A percentile compares a stretch with the other conserved stretches of the same genome.
Evolutionary conservation across 2,329 filamentous ascomycete species (phyloP).

Genomic region (Colletotrichum agaves): DNA sequence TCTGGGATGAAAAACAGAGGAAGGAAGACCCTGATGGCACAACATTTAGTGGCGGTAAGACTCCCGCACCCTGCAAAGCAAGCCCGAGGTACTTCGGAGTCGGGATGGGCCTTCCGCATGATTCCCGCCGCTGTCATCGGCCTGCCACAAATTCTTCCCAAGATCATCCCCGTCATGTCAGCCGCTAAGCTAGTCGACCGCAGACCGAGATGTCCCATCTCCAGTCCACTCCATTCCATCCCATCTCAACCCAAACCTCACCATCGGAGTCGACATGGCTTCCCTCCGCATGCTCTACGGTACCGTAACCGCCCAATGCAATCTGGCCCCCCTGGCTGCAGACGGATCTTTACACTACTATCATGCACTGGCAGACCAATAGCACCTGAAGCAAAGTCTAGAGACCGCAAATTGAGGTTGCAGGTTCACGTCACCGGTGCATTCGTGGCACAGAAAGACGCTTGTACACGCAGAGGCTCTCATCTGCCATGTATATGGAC

Average conservation of each 20-base stretch:
- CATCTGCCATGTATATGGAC: not conserved
- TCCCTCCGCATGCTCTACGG: constrained; percentile 13
- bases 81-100: no score
- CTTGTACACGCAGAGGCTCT: not conserved
- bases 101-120: no score
- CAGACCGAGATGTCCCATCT: constrained; percentile 5
- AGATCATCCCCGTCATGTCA: not conserved
- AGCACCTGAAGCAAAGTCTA: constrained; percentile 24
- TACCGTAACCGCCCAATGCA: not conserved
- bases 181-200: not conserved
- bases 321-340: not conserved
- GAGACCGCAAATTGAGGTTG: constrained; percentile 19
- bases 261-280: constrained; percentile 4
- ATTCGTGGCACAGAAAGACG: constrained; percentile 6
- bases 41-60: no score
- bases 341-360: not conserved
- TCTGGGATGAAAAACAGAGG: not conserved
- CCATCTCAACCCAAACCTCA: constrained; percentile 3
- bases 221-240: not conserved
- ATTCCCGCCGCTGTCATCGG: no score
- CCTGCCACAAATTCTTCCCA: not conserved
- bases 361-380: constrained; percentile 15
- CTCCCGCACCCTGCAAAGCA: no score
- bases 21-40: constrained; percentile 1
- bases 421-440: not conserved